Evolutionary conservation across 768 basidiomycete species (phyloP).

Genomic region (Sutorius australiensis): DNA sequence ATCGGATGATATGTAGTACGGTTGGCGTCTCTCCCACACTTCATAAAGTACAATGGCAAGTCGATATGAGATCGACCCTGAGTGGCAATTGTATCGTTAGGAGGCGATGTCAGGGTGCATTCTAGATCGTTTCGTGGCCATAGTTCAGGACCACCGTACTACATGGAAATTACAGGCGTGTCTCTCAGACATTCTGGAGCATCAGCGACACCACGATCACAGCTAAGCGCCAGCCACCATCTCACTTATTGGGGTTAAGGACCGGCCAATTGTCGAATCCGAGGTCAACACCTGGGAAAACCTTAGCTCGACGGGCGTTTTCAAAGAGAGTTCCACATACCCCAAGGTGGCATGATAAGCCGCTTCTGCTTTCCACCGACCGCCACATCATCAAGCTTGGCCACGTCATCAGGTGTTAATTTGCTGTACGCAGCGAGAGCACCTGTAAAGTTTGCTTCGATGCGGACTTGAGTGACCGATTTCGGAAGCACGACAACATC

Average conservation of each 20-base stretch:
- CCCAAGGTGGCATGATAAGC: constrained; percentile 68
- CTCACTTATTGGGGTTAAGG: constrained; percentile 5
- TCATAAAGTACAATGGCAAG: background rate
- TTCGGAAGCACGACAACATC: constrained; percentile 68
- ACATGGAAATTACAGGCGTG: background rate
- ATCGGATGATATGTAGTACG: background rate
- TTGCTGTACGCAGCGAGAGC: constrained; percentile 43
- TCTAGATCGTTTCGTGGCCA: background rate
- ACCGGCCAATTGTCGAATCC: constrained; percentile 65
- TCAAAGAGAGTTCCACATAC: constrained; percentile 37
- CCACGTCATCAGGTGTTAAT: constrained; percentile 50
- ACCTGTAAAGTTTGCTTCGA: constrained; percentile 56
- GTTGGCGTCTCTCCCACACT: background rate
- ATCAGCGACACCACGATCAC: background rate
- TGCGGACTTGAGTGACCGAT: constrained; percentile 69
- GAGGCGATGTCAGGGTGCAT: background rate
- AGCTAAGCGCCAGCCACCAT: background rate
- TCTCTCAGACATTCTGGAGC: background rate
- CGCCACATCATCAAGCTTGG: constrained; percentile 52
- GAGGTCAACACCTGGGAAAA: constrained; percentile 51
- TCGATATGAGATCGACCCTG: background rate
- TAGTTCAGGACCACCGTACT: background rate
- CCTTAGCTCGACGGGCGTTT: constrained; percentile 12
- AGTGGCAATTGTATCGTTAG: background rate
- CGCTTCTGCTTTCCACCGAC: constrained; percentile 64